Percentiles rank a stretch among this genome's conserved stretches.
Conservation (phyloP, 805 yeast genomes). For the Metschnikowia lachancei region DNA sequence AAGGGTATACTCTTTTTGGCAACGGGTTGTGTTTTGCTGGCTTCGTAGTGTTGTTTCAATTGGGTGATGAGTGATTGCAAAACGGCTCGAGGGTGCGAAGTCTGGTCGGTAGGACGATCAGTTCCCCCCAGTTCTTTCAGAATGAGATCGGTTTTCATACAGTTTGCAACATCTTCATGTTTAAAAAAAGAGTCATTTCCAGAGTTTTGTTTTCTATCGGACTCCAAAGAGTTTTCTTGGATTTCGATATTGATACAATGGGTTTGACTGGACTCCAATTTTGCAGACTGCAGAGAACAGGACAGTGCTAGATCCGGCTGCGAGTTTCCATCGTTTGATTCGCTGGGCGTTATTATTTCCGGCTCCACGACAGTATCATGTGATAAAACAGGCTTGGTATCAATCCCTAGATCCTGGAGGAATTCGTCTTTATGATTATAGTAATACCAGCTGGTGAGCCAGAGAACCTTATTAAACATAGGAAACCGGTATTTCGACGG, state of each 20-base stretch:
- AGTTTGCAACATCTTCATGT: no score
- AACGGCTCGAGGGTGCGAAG: neutral
- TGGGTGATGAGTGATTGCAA: constrained; percentile 24
- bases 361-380: neutral
- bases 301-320: neutral
- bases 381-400: neutral
- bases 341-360: no score
- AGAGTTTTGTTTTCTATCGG: no score
- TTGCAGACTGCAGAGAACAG: neutral
- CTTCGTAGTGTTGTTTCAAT: constrained; percentile 30
- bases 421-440: constrained; percentile 26
- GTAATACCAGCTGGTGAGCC: constrained; percentile 57
- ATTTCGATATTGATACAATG: no score
- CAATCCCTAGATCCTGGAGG: constrained; percentile 10
- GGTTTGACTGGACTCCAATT: no score
- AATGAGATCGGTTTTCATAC: neutral
- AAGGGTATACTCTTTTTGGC: constrained; percentile 38
- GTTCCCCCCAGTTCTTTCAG: neutral
- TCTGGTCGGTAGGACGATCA: neutral
- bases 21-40: constrained; percentile 30
- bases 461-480: constrained; percentile 63
- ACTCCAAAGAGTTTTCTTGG: no score
- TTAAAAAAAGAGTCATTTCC: no score
- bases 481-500: constrained; percentile 79
- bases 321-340: neutral